phyloP scores from a whole-genome alignment of 805 yeast genomes.

The Clavispora phyllophila region DNA sequence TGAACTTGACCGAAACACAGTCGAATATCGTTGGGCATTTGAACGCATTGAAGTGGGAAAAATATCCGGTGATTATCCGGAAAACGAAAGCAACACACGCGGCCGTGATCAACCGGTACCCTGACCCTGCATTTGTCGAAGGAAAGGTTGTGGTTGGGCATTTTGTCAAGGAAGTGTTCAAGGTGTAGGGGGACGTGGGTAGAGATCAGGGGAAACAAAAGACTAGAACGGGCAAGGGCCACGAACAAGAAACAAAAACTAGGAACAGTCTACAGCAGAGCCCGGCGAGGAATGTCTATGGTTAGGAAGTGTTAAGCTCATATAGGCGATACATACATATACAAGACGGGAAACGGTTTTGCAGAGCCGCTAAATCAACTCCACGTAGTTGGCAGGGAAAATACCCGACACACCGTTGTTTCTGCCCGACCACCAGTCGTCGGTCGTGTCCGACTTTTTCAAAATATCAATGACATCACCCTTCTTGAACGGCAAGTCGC shows the following conservation, averaged over 20 bases:
- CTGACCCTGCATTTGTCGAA: slow-evolving; percentile 50
- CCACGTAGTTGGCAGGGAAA: slow-evolving; percentile 96
- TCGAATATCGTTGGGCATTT: slow-evolving; percentile 5
- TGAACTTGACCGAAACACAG: slow-evolving; percentile 7
- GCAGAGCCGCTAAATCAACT: slow-evolving; percentile 43
- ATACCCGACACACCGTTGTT: slow-evolving; percentile 81
- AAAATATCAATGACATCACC: slow-evolving; percentile 89
- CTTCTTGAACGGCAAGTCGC: slow-evolving; percentile 87
- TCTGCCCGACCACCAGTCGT: slow-evolving; percentile 99
- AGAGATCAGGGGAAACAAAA: too few species aligned
- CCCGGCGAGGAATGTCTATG: not conserved
- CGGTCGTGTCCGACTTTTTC: slow-evolving; percentile 80
- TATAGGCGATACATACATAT: not conserved
- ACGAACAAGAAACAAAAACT: too few species aligned
- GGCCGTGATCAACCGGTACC: slow-evolving; percentile 68
- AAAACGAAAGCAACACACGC: slow-evolving; percentile 70
- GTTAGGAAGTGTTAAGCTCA: not conserved
- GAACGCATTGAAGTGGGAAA: slow-evolving; percentile 11
- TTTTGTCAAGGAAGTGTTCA: slow-evolving; percentile 43
- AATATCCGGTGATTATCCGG: slow-evolving; percentile 36
- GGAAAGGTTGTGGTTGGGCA: slow-evolving; percentile 67
- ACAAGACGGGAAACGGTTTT: not conserved
- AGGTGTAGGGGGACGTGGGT: slow-evolving; percentile 2
- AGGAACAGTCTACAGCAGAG: too few species aligned
- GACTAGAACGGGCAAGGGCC: too few species aligned